These are phyloP conservation scores for Sarocladium kiliense DNA, from an alignment of 2,329 filamentous ascomycete species.

Conservation along the genomic window DNA sequence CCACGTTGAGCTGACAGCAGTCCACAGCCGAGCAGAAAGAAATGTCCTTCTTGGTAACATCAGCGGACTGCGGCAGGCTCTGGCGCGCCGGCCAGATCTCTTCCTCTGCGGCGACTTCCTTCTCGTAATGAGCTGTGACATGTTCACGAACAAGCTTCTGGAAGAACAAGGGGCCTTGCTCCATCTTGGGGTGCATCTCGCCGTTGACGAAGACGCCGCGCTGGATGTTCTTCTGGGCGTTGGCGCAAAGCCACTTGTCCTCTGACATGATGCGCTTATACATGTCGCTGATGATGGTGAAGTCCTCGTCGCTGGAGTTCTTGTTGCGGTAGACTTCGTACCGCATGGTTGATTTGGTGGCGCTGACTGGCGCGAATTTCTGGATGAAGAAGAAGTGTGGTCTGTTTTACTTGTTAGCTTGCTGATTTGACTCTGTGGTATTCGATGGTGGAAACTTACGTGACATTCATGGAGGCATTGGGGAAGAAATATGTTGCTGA, in stretches of 20 bases:
- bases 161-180: constrained; percentile 46
- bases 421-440: not conserved
- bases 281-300: constrained; percentile 38
- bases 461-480: constrained; percentile 32
- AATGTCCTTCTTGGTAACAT: constrained; percentile 21
- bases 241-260: constrained; percentile 45
- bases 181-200: constrained; percentile 45
- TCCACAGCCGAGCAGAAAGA: constrained; percentile 30
- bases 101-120: constrained; percentile 17
- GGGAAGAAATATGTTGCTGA: constrained; percentile 45
- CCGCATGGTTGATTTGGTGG: constrained; percentile 8
- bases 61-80: constrained; percentile 12
- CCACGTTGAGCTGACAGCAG: constrained; percentile 21
- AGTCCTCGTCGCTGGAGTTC: constrained; percentile 39
- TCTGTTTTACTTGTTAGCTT: not conserved
- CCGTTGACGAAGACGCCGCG: constrained; percentile 46
- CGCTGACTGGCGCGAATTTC: constrained; percentile 2
- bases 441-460: not conserved
- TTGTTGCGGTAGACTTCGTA: constrained; percentile 45
- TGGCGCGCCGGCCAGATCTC: constrained; percentile 25
- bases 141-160: constrained; percentile 21
- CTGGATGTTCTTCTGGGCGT: constrained; percentile 44
- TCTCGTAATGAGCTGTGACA: constrained; percentile 21
- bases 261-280: constrained; percentile 48
- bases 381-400: constrained; percentile 13